Evolutionary conservation across 129 eudicot species (phyloP), one percentile per base, ranked within the genome.

Genomic region (Artemisia annua): DNA sequence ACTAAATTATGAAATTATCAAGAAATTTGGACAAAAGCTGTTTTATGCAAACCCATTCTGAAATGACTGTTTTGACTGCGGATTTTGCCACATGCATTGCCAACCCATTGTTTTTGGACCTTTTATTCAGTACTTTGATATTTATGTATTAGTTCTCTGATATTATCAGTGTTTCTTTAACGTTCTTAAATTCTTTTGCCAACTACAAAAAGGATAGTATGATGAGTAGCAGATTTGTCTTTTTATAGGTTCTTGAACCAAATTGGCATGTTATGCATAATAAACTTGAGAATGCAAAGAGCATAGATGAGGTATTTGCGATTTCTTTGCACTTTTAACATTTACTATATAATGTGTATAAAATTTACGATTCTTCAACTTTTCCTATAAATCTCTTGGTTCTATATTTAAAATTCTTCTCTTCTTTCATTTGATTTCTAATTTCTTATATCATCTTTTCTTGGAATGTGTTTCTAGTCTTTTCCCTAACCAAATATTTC

Each of bases 211-310:
- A n/a, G 49, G 66, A 14, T 60, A 30, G 30, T 48, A 66, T 50
- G 39, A 51, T 26, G 28, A 52, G 7, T 61, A 55, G 16, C 62
- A 18, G 48, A 19, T 14, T 71, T 24, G 20, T 77, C 14, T 67
- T 15, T 69, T 74, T 77, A 63, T 80, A 94, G 97, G 99, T 94
- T 72, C 85, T 94, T 82, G 99, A 94, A 84, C 99, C 99, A 63
- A 94, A 94, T 78, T 94, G 97, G 97, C 99, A 94, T 80, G 87
- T 90, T 72, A 94, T 94, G 99, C 90, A 84, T 67, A 94, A 71
- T 75, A 88, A 89, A 81, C 93, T 94, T 78, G 96, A 87, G 77
- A 83, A 82, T 69, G 99, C 99, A 64, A 94, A 90, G 86, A 94
- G 99, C 85, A 94, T 94, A 76, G 97, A 90, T 66, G 97, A 94